phyloP scores from a whole-genome alignment of 1,284 basidiomycete genomes.

The Ustilago hordei region DNA sequence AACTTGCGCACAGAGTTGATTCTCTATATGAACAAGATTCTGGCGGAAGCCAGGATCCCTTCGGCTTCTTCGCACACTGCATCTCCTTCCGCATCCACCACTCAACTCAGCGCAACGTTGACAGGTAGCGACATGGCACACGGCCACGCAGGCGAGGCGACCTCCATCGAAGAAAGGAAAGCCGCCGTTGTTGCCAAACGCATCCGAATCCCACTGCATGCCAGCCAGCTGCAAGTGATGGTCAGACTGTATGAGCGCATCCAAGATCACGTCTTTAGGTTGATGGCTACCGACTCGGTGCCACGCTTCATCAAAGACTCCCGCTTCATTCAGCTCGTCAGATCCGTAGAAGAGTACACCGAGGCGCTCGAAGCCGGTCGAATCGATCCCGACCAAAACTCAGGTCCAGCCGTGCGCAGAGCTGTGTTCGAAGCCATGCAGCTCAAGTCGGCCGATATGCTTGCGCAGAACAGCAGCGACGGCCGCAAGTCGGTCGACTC shows the following conservation, averaged over 20 bases:
- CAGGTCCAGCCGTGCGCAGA: constrained; percentile 54
- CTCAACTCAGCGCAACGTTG: constrained; percentile 23
- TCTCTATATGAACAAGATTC: constrained; percentile 81
- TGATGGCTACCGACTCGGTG: constrained; percentile 98
- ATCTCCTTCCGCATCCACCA: constrained; percentile 36
- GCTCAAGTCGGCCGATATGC: constrained; percentile 46
- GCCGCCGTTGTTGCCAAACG: constrained; percentile 45
- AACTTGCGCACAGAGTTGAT: constrained; percentile 92
- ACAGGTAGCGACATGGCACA: constrained; percentile 20
- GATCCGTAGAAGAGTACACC: constrained; percentile 66
- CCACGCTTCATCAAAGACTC: constrained; percentile 72
- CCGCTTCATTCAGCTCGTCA: constrained; percentile 59
- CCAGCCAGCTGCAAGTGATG: constrained; percentile 88
- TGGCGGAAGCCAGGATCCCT: constrained; percentile 51
- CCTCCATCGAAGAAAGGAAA: constrained; percentile 75
- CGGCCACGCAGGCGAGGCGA: constrained; percentile 13
- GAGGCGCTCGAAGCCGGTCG: constrained; percentile 62
- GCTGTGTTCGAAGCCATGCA: constrained; percentile 63
- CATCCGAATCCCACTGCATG: constrained; percentile 57
- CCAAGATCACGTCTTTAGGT: constrained; percentile 92
- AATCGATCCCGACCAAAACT: constrained; percentile 54
- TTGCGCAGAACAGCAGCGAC: constrained; percentile 37
- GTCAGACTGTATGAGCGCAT: constrained; percentile 94
- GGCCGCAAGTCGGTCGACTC: constrained; percentile 37
- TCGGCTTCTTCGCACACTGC: constrained; percentile 13